phyloP scores from a whole-genome alignment of 164 flowering plant genomes.

The Tetracentron sinense region DNA sequence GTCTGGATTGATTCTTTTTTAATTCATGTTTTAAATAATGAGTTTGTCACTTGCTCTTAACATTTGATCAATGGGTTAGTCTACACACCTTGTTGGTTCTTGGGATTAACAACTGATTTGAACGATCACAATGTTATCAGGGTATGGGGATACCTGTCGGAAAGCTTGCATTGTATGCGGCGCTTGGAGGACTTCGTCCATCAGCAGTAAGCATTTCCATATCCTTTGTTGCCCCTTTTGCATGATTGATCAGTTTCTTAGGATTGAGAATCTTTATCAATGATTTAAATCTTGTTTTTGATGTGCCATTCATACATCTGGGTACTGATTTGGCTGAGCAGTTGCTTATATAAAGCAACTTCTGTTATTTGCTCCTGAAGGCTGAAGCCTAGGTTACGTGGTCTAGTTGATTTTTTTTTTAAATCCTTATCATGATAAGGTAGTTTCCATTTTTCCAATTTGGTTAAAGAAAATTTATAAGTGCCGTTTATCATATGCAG shows the following conservation, averaged over 20 bases:
- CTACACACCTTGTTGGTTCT: not conserved
- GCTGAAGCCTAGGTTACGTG: no score
- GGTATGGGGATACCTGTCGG: slow-evolving; percentile 97
- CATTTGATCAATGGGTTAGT: not conserved
- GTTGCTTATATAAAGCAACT: no score
- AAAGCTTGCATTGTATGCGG: slow-evolving; percentile 76
- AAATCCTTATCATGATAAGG: no score
- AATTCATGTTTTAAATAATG: not conserved
- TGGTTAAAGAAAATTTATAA: no score
- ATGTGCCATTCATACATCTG: no score
- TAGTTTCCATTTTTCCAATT: no score
- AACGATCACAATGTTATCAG: slow-evolving; percentile 27
- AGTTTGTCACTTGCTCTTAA: no score
- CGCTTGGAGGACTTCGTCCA: slow-evolving; percentile 86
- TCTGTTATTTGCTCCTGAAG: no score
- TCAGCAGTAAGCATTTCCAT: slow-evolving; percentile 53
- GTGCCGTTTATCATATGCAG: slow-evolving; percentile 31
- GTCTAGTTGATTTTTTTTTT: no score
- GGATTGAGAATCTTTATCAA: no score
- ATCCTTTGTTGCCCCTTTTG: not conserved
- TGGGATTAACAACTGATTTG: not conserved
- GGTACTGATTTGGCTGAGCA: no score
- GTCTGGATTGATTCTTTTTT: not conserved
- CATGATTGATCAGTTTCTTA: no score
- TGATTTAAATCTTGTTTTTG: not conserved